Base-by-base conservation (phyloP, 345 rosid species). In the Trapa bicornis region DNA sequence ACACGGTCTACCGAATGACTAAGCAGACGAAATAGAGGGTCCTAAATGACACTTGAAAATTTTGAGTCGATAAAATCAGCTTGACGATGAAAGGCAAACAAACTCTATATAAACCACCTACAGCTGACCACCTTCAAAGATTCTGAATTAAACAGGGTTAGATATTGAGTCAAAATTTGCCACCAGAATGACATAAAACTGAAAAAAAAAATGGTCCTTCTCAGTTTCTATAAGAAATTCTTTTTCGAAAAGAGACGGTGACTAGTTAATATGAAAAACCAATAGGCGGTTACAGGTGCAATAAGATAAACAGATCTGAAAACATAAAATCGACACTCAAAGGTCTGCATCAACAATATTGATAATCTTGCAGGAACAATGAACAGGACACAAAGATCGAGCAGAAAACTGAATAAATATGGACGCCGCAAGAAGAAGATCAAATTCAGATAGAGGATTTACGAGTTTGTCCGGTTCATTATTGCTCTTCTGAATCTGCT, bases 391-490 rank as follows among this genome's bases (percentile, higher is more conserved):
- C 9, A 66, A 47, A 1, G n/a, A n/a, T 65, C 35, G 42, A 65
- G 50, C 50, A 11, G 43, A 41, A 42, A 47, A 29, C 35, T 10
- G 17, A 39, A 67, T 35, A 50, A 66, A 35, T 17, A 69, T 61
- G n/a, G 17, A 41, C 65, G 5, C 39, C 65, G 64, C n/a, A 6
- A 56, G 15, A 47, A 63, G 37, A n/a, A 36, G 16, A 54, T 6
- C 41, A 16, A 0, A 22, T 22, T 16, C 4, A 5, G 47, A 65
- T 48, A 66, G 47, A 37, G 37, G 12, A 1, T 43, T 37, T 84
- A 92, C 98, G 80, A 92, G 90, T 71, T 86, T 77, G 72, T 84
- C 83, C 58, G 88, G 73, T n/a, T 75, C 86, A 33, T 84, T 84
- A 33, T 84, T 84, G 48, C 77, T 77, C 77, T 73, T 83, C 72